These are phyloP conservation scores for Metarhizium robertsii DNA, from an alignment of 2,329 filamentous ascomycete genomes.

Conservation along the genomic window DNA sequence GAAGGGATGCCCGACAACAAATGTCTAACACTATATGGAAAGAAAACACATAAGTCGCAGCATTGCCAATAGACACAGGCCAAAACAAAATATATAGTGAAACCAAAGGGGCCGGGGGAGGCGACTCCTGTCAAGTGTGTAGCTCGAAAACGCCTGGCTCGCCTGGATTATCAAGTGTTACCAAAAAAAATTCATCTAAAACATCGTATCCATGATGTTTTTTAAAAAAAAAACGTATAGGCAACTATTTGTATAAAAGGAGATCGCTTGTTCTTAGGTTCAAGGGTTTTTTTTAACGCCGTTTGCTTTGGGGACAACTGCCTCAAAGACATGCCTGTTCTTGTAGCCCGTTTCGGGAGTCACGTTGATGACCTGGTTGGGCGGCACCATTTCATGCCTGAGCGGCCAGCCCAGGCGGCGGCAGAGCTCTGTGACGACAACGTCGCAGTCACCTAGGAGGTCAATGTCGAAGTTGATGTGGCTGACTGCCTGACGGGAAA, in stretches of 20 bases:
- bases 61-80: too few species aligned
- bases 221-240: not conserved
- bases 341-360: constrained; percentile 23
- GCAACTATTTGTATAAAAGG: not conserved
- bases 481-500: constrained; percentile 71
- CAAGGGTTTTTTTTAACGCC: not conserved
- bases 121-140: too few species aligned
- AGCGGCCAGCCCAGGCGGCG: constrained; percentile 72
- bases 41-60: too few species aligned
- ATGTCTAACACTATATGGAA: too few species aligned
- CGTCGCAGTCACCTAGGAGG: constrained; percentile 88
- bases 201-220: not conserved
- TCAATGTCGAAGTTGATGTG: constrained; percentile 97
- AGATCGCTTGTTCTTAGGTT: not conserved
- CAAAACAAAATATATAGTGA: too few species aligned
- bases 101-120: too few species aligned
- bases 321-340: constrained; percentile 29
- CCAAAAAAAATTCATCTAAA: too few species aligned
- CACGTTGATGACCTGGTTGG: constrained; percentile 52
- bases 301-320: not conserved
- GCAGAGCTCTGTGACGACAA: constrained; percentile 80
- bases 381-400: constrained; percentile 73
- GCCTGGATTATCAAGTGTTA: not conserved
- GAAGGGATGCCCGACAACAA: too few species aligned
- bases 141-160: not conserved